Base-by-base conservation (phyloP, 2,329 filamentous ascomycete genomes). In the Orbilia oligospora region DNA sequence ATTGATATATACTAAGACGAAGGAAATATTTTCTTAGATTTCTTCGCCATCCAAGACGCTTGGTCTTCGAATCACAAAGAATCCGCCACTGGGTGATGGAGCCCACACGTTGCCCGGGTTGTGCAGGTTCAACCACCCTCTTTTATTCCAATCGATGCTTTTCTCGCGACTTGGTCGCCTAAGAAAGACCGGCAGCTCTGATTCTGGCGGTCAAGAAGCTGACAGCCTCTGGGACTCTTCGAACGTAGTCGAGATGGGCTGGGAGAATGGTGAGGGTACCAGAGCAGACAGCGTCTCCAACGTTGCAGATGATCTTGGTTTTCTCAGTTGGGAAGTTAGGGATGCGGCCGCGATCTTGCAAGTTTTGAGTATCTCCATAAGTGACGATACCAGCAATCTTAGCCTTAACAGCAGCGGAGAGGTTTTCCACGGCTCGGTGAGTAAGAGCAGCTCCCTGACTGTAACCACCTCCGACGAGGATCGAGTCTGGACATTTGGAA, bases 311-410 rank as follows among this genome's bases (percentile, higher is more conserved):
- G n/a, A 86, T 83, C 72, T 83, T 80, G 27, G 83, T 83, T 44
- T 83, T 82, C 48, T 83, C 81, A 0, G 69, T 67, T 0, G 85
- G 83, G 78, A 84, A 86, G 79, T 84, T 83, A 51, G 83, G 84
- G 27, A 87, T 86, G 51, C 81, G 71, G 44, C 85, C 85, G 1
- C 68, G 58, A 80, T 86, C 85, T 81, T 86, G 86, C 58, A 83
- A 78, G 81, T 86, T 86, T 83, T 86, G 84, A 68, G 85, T 86
- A 77, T 86, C 86, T 0, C 85, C 85, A 49, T 85, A 86, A 27
- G 85, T 82, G 10, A 84, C 84, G 0, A 82, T 81, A 22, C 83
- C 85, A 53, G 83, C 84, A 72, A 86, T 82, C 82, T 85, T 83
- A 33, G 84, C 79, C 27, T 83, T 81, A 64, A 85, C 80, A 20